Percentiles rank a stretch among this genome's conserved stretches.
These are phyloP conservation scores for Colletotrichum aenigma DNA, from an alignment of 2,329 filamentous ascomycete species.

Conservation along the genomic window DNA sequence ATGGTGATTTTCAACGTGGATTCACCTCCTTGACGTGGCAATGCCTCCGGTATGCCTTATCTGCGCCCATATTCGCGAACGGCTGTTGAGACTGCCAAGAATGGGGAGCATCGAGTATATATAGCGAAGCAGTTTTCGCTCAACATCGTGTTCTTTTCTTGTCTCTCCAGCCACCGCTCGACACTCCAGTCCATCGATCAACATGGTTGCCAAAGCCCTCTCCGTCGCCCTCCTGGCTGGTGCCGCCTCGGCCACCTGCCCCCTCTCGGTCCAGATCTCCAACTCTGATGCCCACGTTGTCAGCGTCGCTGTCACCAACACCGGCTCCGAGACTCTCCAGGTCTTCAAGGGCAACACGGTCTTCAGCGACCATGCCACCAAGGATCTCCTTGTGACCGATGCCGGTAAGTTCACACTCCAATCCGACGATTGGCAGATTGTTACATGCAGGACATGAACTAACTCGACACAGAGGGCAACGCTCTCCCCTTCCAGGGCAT, in stretches of 20 bases:
- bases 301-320: slow-evolving; percentile 15
- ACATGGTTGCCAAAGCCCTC: slow-evolving; percentile 16
- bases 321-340: slow-evolving; percentile 8
- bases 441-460: not conserved
- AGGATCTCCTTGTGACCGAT: slow-evolving; percentile 18
- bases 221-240: slow-evolving; percentile 13
- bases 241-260: slow-evolving; percentile 14
- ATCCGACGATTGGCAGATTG: not conserved
- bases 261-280: slow-evolving; percentile 10
- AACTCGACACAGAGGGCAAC: not conserved
- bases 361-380: slow-evolving; percentile 16
- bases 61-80: not conserved
- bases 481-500: slow-evolving; percentile 14
- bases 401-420: not conserved
- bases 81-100: not conserved
- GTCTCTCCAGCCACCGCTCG: not conserved
- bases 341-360: slow-evolving; percentile 19
- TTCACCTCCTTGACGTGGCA: slow-evolving; percentile 7
- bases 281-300: slow-evolving; percentile 8
- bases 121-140: not conserved
- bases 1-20: not conserved
- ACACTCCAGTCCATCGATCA: not conserved
- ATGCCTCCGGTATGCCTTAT: slow-evolving; percentile 9
- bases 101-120: not conserved
- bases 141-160: not conserved